A percentile compares a stretch with the other conserved stretches of the same genome.
Evolutionary conservation across 1,139 yeast species (phyloP).

Genomic region (Candida glucosophila): DNA sequence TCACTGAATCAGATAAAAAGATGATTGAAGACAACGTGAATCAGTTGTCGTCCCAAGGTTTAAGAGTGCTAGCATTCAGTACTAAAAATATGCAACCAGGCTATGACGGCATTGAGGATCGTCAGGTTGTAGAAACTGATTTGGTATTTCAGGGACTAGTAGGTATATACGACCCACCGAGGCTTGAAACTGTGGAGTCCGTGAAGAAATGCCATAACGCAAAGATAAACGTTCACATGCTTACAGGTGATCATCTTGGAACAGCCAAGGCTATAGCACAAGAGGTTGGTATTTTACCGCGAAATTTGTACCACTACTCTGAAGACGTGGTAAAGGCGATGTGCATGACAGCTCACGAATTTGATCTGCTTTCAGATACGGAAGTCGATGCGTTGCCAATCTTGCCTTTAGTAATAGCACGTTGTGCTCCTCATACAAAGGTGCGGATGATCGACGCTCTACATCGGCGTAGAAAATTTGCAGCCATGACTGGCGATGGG

Average conservation of each 20-base stretch:
- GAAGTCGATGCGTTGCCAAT: slow-evolving; percentile 63
- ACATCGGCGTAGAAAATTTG: slow-evolving; percentile 60
- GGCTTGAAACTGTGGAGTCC: slow-evolving; percentile 61
- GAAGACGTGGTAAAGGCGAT: slow-evolving; percentile 53
- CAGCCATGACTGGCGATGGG: slow-evolving; percentile 88
- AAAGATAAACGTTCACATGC: slow-evolving; percentile 77
- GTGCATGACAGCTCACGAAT: slow-evolving; percentile 73
- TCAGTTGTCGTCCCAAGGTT: slow-evolving; percentile 57
- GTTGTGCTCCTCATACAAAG: slow-evolving; percentile 82
- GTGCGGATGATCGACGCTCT: slow-evolving; percentile 79
- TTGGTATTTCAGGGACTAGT: slow-evolving; percentile 60
- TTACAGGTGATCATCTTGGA: slow-evolving; percentile 80
- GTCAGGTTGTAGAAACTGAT: slow-evolving; percentile 47
- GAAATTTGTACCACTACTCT: slow-evolving; percentile 54
- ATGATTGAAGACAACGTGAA: slow-evolving; percentile 51
- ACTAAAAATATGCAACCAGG: slow-evolving; percentile 18
- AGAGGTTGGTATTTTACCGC: slow-evolving; percentile 79
- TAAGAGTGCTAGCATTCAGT: slow-evolving; percentile 71
- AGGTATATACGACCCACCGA: slow-evolving; percentile 81
- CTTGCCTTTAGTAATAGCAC: slow-evolving; percentile 70
- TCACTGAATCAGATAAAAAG: slow-evolving; percentile 33
- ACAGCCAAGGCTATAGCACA: slow-evolving; percentile 79
- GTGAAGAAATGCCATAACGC: slow-evolving; percentile 66
- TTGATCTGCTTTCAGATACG: slow-evolving; percentile 55
- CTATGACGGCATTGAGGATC: slow-evolving; percentile 20